Evolutionary conservation across 257 asterid genomes (phyloP), one percentile per base, ranked within the genome.

Genomic region (Petunia axillaris): DNA sequence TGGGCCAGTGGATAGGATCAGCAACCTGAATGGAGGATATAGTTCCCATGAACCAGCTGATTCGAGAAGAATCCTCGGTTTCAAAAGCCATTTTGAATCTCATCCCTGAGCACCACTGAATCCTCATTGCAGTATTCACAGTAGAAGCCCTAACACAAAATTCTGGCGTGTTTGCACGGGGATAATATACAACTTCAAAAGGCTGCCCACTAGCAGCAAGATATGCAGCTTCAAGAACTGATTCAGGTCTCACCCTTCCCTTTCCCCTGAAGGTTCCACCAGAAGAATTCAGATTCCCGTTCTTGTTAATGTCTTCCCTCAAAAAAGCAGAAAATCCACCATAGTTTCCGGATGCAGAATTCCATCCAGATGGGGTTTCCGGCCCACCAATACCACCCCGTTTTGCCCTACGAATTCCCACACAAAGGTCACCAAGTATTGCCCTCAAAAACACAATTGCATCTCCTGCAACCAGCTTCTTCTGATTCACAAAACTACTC

Each of bases 1-100:
- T 88, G 81, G 92, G 93, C 96, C 96, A 91, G 50, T 79, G 83
- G 55, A 87, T 75, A 46, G 90, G 92, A 64, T 91, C 93, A 62
- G 86, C 84, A 80, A 85, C 87, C 80, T 86, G 90, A 85, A 86
- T 87, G 2, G 92, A 81, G 64, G 93, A 82, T 39, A 88, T 83
- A 6, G 93, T 89, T 73, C 96, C 96, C 90, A 87, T 85, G 80
- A 89, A 91, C 96, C 96, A 91, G 82, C 93, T 89, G 60, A 91
- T 86, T 38, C 93, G 83, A 4, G 96, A 87, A 78, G 93, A 85
- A 65, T 89, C 96, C 89, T 89, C 95, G 0, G 95, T 89, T 83
- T 91, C 95, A 75, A 89, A 91, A 4, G 95, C 87, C 93, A 91
- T 91, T 88, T 91, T 89, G 81, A 91, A 91, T 84, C 96, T 91